Evolutionary conservation across 805 yeast genomes (phyloP).

Genomic region (Kregervanrija fluxuum): DNA sequence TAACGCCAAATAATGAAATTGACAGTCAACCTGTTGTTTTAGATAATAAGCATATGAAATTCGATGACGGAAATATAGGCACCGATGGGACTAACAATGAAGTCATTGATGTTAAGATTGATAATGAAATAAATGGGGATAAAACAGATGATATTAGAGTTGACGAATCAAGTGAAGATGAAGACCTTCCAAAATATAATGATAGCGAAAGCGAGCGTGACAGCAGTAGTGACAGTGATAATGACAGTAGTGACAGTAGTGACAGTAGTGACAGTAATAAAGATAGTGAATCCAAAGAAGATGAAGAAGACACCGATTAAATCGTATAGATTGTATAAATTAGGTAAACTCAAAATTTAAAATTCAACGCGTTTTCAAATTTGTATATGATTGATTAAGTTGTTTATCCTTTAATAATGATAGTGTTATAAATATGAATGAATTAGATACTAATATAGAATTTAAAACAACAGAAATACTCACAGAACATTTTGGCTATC

Average conservation of each 20-base stretch:
- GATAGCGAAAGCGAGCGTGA: constrained; percentile 1
- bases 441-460: constrained; percentile 8
- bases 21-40: constrained; percentile 46
- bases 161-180: constrained; percentile 12
- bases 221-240: neutral
- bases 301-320: constrained; percentile 1
- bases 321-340: neutral
- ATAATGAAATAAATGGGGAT: constrained; percentile 4
- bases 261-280: constrained; percentile 1
- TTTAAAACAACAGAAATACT: constrained; percentile 39
- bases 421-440: neutral
- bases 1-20: constrained; percentile 48
- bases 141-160: constrained; percentile 7
- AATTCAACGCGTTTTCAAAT: neutral
- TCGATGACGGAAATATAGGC: constrained; percentile 24
- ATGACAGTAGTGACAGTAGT: neutral
- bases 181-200: constrained; percentile 20
- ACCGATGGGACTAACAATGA: constrained; percentile 3
- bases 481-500: constrained; percentile 81
- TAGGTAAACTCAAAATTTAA: neutral
- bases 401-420: neutral
- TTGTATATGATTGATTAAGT: neutral
- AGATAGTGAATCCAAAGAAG: neutral
- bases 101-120: neutral
- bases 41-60: constrained; percentile 35